phyloP scores from a whole-genome alignment of 768 basidiomycete species.

The Zangia roseola region DNA sequence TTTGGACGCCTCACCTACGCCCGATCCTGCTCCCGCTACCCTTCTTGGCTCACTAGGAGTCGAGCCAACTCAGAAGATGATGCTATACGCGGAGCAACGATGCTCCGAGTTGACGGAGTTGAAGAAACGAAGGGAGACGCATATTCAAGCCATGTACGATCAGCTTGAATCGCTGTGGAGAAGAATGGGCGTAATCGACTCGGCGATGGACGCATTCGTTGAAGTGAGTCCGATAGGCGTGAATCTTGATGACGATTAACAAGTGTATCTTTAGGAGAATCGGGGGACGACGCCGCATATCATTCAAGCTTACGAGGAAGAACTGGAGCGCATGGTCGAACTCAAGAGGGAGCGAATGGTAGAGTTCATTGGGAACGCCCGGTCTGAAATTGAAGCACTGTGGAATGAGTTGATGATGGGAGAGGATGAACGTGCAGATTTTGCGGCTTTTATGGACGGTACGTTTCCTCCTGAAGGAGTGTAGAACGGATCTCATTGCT shows the following conservation, averaged over 20 bases:
- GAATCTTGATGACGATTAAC: neutral
- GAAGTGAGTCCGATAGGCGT: slow-evolving; percentile 42
- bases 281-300: slow-evolving; percentile 78
- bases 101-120: slow-evolving; percentile 63
- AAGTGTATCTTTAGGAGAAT: slow-evolving; percentile 35
- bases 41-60: slow-evolving; percentile 46
- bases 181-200: slow-evolving; percentile 75
- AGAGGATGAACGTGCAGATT: slow-evolving; percentile 77
- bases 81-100: slow-evolving; percentile 65
- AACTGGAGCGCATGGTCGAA: slow-evolving; percentile 87
- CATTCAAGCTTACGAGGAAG: slow-evolving; percentile 82
- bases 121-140: slow-evolving; percentile 71
- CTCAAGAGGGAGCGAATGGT: slow-evolving; percentile 87
- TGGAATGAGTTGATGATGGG: slow-evolving; percentile 89
- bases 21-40: slow-evolving; percentile 21
- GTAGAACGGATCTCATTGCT: neutral
- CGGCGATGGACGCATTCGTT: slow-evolving; percentile 89
- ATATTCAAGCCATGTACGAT: slow-evolving; percentile 94
- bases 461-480: slow-evolving; percentile 17
- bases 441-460: slow-evolving; percentile 85
- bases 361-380: slow-evolving; percentile 76
- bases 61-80: slow-evolving; percentile 73
- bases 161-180: slow-evolving; percentile 90
- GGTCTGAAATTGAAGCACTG: slow-evolving; percentile 74
- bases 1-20: slow-evolving; percentile 41